These are phyloP conservation scores for Zygosaccharomyces sapae DNA, from an alignment of 1,139 yeast species.

Conservation along the genomic window DNA sequence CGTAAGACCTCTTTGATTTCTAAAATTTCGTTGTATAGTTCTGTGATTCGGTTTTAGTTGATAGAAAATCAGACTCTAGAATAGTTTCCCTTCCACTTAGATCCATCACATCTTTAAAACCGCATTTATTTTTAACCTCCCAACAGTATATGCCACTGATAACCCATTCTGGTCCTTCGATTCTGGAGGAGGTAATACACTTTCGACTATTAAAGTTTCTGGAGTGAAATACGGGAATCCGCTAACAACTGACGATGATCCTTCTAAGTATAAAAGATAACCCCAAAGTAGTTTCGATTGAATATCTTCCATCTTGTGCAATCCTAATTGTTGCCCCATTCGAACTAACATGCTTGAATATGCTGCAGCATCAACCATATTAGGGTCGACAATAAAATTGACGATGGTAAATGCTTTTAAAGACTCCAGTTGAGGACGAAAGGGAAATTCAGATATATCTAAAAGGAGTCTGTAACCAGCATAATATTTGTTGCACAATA, in stretches of 20 bases:
- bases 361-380: constrained; percentile 27
- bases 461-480: constrained; percentile 20
- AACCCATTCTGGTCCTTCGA: constrained; percentile 2
- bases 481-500: constrained; percentile 26
- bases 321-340: constrained; percentile 28
- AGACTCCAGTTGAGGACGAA: constrained; percentile 20
- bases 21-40: constrained; percentile 13
- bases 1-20: constrained; percentile 9
- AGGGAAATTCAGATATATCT: constrained; percentile 22
- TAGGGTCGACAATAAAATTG: constrained; percentile 30
- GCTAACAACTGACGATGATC: constrained; percentile 30
- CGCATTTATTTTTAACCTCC: constrained; percentile 26
- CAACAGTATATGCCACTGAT: constrained; percentile 24
- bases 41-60: constrained; percentile 10
- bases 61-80: constrained; percentile 6
- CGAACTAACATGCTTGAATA: constrained; percentile 29
- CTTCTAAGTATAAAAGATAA: constrained; percentile 28
- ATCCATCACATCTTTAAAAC: constrained; percentile 24
- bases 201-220: constrained; percentile 13
- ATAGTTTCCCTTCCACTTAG: constrained; percentile 13
- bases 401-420: constrained; percentile 24
- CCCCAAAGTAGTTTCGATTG: constrained; percentile 24
- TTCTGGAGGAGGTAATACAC: constrained; percentile 14
- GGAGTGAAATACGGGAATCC: constrained; percentile 28
- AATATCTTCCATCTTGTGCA: constrained; percentile 16